Conservation (phyloP, 106 monocot species). For the Vanilla planifolia region DNA sequence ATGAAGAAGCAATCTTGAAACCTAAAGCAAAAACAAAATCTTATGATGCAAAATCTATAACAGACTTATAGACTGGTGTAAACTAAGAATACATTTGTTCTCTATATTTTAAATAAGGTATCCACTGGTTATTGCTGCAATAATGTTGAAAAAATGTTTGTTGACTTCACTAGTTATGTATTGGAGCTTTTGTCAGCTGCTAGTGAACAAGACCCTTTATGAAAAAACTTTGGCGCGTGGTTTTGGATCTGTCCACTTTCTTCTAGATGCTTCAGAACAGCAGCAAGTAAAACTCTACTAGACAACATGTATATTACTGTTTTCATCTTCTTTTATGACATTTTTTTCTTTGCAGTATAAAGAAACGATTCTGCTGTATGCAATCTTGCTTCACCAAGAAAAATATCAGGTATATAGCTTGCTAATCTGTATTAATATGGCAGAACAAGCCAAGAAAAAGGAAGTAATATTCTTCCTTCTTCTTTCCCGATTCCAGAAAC, state of each 20-base stretch:
- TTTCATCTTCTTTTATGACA: conserved; percentile 3
- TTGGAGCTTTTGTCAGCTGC: conserved; percentile 48
- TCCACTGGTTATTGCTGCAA: too few relatives aligned
- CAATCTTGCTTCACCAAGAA: conserved; percentile 45
- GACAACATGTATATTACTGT: conserved; percentile 5
- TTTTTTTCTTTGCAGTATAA: conserved; percentile 56
- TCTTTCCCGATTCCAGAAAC: too few relatives aligned
- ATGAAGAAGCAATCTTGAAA: too few relatives aligned
- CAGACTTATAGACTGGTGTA: too few relatives aligned
- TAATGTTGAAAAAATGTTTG: too few relatives aligned
- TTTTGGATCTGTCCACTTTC: conserved; percentile 95
- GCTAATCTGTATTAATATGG: not conserved
- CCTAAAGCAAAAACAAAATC: too few relatives aligned
- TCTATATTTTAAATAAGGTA: too few relatives aligned
- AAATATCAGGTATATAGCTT: conserved; percentile 47
- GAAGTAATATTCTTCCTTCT: not conserved
- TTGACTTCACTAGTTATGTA: too few relatives aligned
- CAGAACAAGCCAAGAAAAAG: not conserved
- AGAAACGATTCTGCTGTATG: conserved; percentile 90
- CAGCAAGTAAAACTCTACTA: conserved; percentile 55
- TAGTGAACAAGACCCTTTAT: conserved; percentile 92
- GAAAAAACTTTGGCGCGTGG: conserved; percentile 99
- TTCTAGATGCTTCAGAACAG: conserved; percentile 97
- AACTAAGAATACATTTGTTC: too few relatives aligned
- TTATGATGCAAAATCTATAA: too few relatives aligned